These are phyloP conservation scores for Polyporus arcularius DNA, from an alignment of 768 basidiomycete genomes.

Conservation along the genomic window DNA sequence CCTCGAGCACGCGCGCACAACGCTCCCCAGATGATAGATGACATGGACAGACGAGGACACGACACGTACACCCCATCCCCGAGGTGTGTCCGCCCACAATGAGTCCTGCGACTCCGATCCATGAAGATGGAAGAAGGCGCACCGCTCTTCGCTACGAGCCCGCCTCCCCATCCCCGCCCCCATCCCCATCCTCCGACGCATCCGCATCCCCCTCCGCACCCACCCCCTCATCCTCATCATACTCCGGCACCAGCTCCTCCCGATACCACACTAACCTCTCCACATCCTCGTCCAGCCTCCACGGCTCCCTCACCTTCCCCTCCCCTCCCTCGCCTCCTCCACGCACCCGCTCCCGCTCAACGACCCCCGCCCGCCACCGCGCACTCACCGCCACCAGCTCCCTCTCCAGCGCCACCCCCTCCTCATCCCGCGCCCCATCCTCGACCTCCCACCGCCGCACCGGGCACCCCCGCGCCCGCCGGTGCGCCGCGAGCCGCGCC, in stretches of 20 bases:
- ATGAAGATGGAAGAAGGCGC: no score
- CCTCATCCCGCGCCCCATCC: slow-evolving; percentile 22
- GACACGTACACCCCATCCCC: no score
- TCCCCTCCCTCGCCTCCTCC: not conserved
- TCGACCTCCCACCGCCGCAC: slow-evolving; percentile 22
- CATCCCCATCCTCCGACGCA: no score
- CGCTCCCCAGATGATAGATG: no score
- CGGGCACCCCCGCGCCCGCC: slow-evolving; percentile 14
- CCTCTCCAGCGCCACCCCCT: slow-evolving; percentile 14
- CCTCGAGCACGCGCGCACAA: no score
- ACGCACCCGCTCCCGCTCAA: not conserved
- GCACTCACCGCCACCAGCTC: slow-evolving; percentile 1
- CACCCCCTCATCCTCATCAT: slow-evolving; percentile 19
- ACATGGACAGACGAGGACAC: no score
- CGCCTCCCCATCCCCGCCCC: no score
- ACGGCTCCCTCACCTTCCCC: slow-evolving; percentile 4
- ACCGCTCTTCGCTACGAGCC: no score
- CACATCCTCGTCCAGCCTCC: slow-evolving; percentile 18
- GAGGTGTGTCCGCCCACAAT: no score
- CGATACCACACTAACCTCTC: slow-evolving; percentile 25
- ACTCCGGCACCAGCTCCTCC: slow-evolving; percentile 24
- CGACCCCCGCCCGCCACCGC: slow-evolving; percentile 9
- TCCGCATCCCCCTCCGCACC: slow-evolving; percentile 19
- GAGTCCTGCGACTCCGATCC: no score
- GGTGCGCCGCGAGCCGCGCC: slow-evolving; percentile 14